Conservation (phyloP, 345 rosid species). For the Theobroma cacao region DNA sequence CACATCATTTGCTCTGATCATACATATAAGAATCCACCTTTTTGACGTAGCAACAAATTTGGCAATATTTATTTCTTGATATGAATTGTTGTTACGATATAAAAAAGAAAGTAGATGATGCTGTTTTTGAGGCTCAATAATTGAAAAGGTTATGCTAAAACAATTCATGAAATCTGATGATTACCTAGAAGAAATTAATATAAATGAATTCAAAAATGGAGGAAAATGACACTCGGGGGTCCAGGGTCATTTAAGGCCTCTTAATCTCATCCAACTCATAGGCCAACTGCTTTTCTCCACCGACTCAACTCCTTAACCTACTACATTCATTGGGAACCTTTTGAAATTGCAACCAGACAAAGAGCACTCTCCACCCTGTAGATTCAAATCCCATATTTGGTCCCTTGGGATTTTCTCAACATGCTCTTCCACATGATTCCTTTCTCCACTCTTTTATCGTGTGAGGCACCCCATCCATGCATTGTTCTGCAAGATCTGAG, state of each 20-base stretch:
- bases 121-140: too few relatives aligned
- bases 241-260: background rate
- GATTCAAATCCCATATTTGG: background rate
- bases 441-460: background rate
- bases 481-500: background rate
- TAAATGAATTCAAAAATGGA: background rate
- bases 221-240: background rate
- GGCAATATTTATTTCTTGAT: too few relatives aligned
- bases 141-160: too few relatives aligned
- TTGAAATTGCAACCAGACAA: background rate
- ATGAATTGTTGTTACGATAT: too few relatives aligned
- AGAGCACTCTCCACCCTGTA: background rate
- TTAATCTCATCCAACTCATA: background rate
- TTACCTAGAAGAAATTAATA: too few relatives aligned
- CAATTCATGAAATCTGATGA: too few relatives aligned
- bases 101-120: too few relatives aligned
- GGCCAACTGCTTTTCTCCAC: background rate
- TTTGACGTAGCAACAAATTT: too few relatives aligned
- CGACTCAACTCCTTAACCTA: background rate
- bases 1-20: too few relatives aligned
- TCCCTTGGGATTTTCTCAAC: background rate
- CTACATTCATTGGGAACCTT: too few relatives aligned
- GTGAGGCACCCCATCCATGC: background rate
- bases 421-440: background rate
- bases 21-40: too few relatives aligned